A percentile compares a stretch with the other conserved stretches of the same genome.
phyloP scores from a whole-genome alignment of 163 green algal genomes.

The Scenedesmus sp. region DNA sequence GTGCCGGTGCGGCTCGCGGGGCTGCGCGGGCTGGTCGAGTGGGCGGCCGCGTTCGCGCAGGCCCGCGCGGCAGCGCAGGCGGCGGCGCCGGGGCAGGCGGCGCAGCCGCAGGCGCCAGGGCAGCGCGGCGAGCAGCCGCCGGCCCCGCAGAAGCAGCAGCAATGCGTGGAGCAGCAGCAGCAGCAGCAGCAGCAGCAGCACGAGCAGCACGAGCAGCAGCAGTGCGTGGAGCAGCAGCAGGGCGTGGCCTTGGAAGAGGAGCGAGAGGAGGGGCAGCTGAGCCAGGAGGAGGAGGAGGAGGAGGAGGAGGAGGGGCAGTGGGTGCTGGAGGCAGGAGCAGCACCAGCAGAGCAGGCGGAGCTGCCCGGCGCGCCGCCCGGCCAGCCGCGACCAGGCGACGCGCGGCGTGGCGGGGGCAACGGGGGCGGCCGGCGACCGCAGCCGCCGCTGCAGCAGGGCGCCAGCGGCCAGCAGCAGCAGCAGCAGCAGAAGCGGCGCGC shows the following conservation, averaged over 20 bases:
- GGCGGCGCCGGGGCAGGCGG: too few relatives aligned
- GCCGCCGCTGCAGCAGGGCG: not conserved
- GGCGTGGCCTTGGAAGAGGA: not conserved
- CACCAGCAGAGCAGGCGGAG: constrained; percentile 4
- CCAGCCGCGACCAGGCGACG: too few relatives aligned
- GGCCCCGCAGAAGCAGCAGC: constrained; percentile 9
- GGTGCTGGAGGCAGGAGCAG: not conserved
- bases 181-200: not conserved
- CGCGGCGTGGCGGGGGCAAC: not conserved
- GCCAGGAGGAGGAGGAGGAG: not conserved
- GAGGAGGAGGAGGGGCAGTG: too few relatives aligned
- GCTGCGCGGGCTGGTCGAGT: not conserved
- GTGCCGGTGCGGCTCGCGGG: constrained; percentile 11
- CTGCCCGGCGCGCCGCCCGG: not conserved
- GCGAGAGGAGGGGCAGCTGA: not conserved
- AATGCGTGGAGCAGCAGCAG: not conserved
- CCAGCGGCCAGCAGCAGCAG: not conserved
- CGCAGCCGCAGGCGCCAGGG: too few relatives aligned
- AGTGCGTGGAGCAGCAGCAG: constrained; percentile 2
- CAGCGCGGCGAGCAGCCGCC: too few relatives aligned
- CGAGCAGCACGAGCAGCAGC: not conserved
- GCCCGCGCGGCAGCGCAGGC: too few relatives aligned
- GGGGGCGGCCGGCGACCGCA: not conserved
- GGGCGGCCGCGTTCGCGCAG: not conserved
- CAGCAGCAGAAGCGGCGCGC: not conserved